A percentile compares a stretch with the other conserved stretches of the same genome.
Evolutionary conservation across 768 basidiomycete species (phyloP).

Genomic region (Hysterangium stoloniferum): DNA sequence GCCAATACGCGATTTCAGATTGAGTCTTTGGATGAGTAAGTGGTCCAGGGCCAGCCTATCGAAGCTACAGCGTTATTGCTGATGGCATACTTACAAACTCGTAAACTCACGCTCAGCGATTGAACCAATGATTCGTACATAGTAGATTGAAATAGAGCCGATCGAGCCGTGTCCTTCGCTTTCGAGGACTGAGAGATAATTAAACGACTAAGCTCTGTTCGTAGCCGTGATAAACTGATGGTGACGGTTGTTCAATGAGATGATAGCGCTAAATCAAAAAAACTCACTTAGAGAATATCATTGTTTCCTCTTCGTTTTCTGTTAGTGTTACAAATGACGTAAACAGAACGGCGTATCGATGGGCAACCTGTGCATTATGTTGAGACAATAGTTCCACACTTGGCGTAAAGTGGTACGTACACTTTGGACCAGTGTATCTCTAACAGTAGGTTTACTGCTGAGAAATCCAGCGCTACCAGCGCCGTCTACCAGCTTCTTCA

Average conservation of each 20-base stretch:
- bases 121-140: constrained; percentile 74
- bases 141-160: constrained; percentile 59
- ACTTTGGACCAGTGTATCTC: constrained; percentile 56
- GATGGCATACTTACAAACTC: background rate
- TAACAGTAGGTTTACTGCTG: constrained; percentile 51
- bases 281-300: constrained; percentile 90
- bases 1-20: constrained; percentile 81
- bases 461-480: constrained; percentile 48
- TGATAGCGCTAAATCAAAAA: background rate
- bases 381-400: constrained; percentile 1
- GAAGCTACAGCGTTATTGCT: background rate
- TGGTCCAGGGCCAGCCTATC: constrained; percentile 56
- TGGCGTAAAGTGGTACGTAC: constrained; percentile 32
- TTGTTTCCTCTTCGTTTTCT: constrained; percentile 81
- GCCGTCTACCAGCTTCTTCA: constrained; percentile 80
- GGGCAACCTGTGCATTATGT: constrained; percentile 50
- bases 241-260: constrained; percentile 2
- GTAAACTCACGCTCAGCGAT: constrained; percentile 57
- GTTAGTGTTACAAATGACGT: constrained; percentile 76
- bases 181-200: constrained; percentile 66
- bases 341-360: constrained; percentile 74
- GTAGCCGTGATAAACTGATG: constrained; percentile 69
- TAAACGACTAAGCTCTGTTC: constrained; percentile 75
- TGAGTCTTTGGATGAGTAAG: constrained; percentile 81
- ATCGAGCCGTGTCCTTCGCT: constrained; percentile 49